These are phyloP conservation scores for Aureobasidium uvarum DNA, from an alignment of 2,329 filamentous ascomycete species.

Conservation along the genomic window DNA sequence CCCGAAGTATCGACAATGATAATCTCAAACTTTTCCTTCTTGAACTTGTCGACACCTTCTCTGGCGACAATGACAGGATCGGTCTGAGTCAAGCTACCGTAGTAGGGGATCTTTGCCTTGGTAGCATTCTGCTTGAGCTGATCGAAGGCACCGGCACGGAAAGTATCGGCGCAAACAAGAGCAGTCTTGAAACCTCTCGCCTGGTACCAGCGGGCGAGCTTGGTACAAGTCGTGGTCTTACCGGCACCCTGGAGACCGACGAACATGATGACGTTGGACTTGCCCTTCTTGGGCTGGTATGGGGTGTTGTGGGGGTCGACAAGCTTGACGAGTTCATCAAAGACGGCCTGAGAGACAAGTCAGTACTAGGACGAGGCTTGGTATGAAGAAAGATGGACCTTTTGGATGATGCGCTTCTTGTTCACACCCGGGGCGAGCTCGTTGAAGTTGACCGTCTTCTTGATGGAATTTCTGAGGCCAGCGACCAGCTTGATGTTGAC, in stretches of 20 bases:
- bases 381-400: slow-evolving; percentile 42
- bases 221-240: slow-evolving; percentile 98
- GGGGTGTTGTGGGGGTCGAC: slow-evolving; percentile 94
- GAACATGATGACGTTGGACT: slow-evolving; percentile 98
- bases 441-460: slow-evolving; percentile 87
- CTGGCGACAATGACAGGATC: slow-evolving; percentile 89
- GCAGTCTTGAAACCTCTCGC: slow-evolving; percentile 89
- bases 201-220: slow-evolving; percentile 92
- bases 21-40: slow-evolving; percentile 96
- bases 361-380: slow-evolving; percentile 15
- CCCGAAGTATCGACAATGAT: slow-evolving; percentile 99
- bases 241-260: slow-evolving; percentile 96
- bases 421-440: slow-evolving; percentile 88
- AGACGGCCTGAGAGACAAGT: slow-evolving; percentile 60
- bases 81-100: slow-evolving; percentile 92
- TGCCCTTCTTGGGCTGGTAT: slow-evolving; percentile 96
- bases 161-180: slow-evolving; percentile 95
- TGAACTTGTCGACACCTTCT: slow-evolving; percentile 98
- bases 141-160: slow-evolving; percentile 96
- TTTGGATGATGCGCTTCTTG: slow-evolving; percentile 98
- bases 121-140: slow-evolving; percentile 98
- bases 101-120: slow-evolving; percentile 99
- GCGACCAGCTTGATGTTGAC: slow-evolving; percentile 95
- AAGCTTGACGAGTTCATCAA: slow-evolving; percentile 91
- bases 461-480: slow-evolving; percentile 89